A percentile compares a stretch with the other conserved stretches of the same genome.
Conservation (phyloP, 495 filamentous ascomycete species). For the Lentithecium fluviatile region DNA sequence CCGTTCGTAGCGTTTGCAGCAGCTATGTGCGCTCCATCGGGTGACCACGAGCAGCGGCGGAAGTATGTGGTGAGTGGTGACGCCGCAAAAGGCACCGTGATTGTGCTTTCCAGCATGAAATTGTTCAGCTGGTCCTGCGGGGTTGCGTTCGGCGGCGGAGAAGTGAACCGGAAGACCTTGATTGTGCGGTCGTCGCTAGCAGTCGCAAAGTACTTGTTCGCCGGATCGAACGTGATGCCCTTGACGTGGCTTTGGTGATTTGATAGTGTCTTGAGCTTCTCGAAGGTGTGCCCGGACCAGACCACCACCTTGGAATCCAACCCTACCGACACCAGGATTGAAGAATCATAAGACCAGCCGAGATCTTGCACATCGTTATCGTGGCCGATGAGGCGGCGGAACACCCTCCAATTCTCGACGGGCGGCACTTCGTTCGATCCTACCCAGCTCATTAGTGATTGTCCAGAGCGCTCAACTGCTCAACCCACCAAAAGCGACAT, state of each 20-base stretch:
- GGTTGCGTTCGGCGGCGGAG: slow-evolving; percentile 86
- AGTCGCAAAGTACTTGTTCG: slow-evolving; percentile 98
- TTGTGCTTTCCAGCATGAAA: slow-evolving; percentile 85
- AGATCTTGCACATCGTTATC: slow-evolving; percentile 99
- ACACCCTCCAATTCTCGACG: slow-evolving; percentile 95
- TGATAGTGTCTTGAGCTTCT: slow-evolving; percentile 89
- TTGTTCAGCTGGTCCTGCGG: slow-evolving; percentile 93
- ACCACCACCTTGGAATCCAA: slow-evolving; percentile 97
- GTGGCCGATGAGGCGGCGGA: slow-evolving; percentile 87
- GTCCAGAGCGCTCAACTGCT: slow-evolving; percentile 3
- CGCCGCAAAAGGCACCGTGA: slow-evolving; percentile 76
- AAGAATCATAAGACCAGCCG: slow-evolving; percentile 95
- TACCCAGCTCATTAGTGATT: slow-evolving; percentile 40
- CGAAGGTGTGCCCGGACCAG: slow-evolving; percentile 96
- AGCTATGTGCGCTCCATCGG: slow-evolving; percentile 94
- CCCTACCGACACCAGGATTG: slow-evolving; percentile 91
- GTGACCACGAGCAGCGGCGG: slow-evolving; percentile 92
- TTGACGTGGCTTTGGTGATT: slow-evolving; percentile 97
- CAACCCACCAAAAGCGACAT: slow-evolving; percentile 68
- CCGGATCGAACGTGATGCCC: slow-evolving; percentile 95
- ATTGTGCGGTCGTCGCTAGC: slow-evolving; percentile 95
- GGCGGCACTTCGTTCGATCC: slow-evolving; percentile 89
- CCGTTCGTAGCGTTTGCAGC: slow-evolving; percentile 96
- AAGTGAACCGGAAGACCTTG: slow-evolving; percentile 93
- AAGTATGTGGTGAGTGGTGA: slow-evolving; percentile 97